Percentiles rank a stretch among this genome's conserved stretches.
These are phyloP conservation scores for Fusarium caatingaense DNA, from an alignment of 2,329 filamentous ascomycete species.

Conservation along the genomic window DNA sequence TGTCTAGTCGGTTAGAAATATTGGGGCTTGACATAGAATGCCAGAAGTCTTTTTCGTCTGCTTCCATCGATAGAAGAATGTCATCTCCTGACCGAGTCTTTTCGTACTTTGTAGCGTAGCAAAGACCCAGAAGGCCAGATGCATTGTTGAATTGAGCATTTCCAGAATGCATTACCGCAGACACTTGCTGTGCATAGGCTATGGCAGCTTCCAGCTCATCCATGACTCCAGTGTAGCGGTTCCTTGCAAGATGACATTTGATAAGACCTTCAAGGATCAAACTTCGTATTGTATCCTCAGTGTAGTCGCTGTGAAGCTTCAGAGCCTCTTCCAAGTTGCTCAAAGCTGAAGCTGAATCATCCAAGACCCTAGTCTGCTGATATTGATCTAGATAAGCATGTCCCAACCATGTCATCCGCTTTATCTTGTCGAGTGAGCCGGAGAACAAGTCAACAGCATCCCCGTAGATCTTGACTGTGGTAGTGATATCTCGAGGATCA, in stretches of 20 bases:
- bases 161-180: too few species aligned
- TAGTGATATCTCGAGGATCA: not conserved
- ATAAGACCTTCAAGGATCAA: not conserved
- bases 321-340: not conserved
- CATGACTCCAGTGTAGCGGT: accelerated
- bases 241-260: accelerated
- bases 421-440: not conserved
- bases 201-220: accelerated
- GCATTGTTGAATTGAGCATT: not conserved
- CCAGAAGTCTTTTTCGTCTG: not conserved
- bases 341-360: not conserved
- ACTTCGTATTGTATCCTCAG: not conserved
- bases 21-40: not conserved
- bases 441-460: not conserved
- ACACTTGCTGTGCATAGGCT: not conserved
- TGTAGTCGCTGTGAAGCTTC: accelerated
- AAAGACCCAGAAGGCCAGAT: not conserved
- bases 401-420: not conserved
- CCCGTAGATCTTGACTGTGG: not conserved
- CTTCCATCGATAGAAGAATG: not conserved
- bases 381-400: not conserved
- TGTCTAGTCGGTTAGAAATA: not conserved
- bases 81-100: not conserved
- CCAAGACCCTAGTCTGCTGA: not conserved
- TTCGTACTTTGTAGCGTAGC: not conserved